Base-by-base conservation (phyloP, 495 filamentous ascomycete genomes). In the Hypoxylon trugodes region DNA sequence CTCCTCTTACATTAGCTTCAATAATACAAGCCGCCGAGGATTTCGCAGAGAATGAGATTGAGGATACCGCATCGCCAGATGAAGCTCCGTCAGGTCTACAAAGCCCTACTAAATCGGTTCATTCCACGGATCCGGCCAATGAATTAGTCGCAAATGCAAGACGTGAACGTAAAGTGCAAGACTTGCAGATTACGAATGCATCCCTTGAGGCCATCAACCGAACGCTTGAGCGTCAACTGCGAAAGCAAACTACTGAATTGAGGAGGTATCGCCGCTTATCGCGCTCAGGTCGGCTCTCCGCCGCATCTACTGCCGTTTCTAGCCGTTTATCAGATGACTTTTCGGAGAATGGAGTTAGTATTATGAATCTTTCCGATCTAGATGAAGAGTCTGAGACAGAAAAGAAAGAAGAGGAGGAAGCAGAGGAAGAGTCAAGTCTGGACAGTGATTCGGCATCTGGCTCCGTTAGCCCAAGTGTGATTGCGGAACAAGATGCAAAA, bases 171-270 rank as follows among this genome's bases (percentile, higher is more conserved):
- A 98, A 97, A 74, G 93, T 99, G 24, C 79, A 98, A 64, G 95
- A 99, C 72, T 79, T 99, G n/a, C 91, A 99, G 69, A 99, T 99
- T 58, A 96, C 90, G 60, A 99, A 99, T 65, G 94, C 92, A 1
- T 96, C 92, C 18, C 84, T 99, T 6, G 83, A 96, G 24, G 96
- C 96, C n/a, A 97, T 99, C 75, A 99, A 99, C 68, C 85, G 92
- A 43, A 92, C 91, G 0, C 78, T 99, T 1, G 95, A 99, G 74
- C 84, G 90, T 7, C 91, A 97, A 67, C 85, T 99, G 74, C 85
- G 92, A 4, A 95, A 95, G 66, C 95, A 98, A 69, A 91, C 90
- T 16, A 84, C 90, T 6, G 94, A 99, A 73, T 73, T 99, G 32
- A 87, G 94, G 22, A 82, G 92, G 24, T 97, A 86, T 69, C 86